Conservation (phyloP, 805 yeast genomes). For the Candida lessepsii region DNA sequence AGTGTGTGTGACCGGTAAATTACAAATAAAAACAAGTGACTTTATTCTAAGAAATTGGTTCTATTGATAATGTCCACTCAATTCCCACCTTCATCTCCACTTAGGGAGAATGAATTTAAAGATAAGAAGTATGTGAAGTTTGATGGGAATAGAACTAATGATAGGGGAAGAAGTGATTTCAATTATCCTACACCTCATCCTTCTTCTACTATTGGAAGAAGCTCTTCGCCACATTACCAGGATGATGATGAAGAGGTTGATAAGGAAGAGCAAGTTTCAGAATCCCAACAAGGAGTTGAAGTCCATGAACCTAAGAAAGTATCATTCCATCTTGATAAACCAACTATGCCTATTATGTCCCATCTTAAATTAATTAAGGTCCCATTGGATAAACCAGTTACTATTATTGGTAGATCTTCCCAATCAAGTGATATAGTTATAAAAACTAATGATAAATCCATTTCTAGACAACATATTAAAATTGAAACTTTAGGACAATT, state of each 20-base stretch:
- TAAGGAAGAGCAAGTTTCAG: not conserved
- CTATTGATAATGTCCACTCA: slow-evolving; percentile 23
- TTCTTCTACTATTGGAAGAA: slow-evolving; percentile 45
- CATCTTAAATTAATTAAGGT: slow-evolving; percentile 39
- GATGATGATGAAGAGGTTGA: not conserved
- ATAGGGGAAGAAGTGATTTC: not conserved
- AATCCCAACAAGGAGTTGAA: not conserved
- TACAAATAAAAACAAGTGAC: too few species aligned
- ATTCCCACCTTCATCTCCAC: slow-evolving; percentile 57
- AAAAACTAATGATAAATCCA: slow-evolving; percentile 48
- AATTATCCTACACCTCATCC: slow-evolving; percentile 70
- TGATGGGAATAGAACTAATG: slow-evolving; percentile 13
- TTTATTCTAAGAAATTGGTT: not conserved
- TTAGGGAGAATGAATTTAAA: slow-evolving; percentile 22
- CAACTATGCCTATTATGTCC: slow-evolving; percentile 13
- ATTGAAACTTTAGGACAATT: slow-evolving; percentile 43
- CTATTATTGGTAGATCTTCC: slow-evolving; percentile 69
- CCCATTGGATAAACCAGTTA: slow-evolving; percentile 32
- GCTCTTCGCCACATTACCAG: slow-evolving; percentile 34
- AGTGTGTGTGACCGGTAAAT: too few species aligned
- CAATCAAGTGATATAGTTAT: slow-evolving; percentile 52
- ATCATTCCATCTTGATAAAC: slow-evolving; percentile 15
- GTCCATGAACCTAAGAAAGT: slow-evolving; percentile 12
- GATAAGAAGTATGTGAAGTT: slow-evolving; percentile 4
- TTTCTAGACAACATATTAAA: slow-evolving; percentile 66